phyloP scores from a whole-genome alignment of 306 rosid genomes.

The Trifolium pratense region DNA sequence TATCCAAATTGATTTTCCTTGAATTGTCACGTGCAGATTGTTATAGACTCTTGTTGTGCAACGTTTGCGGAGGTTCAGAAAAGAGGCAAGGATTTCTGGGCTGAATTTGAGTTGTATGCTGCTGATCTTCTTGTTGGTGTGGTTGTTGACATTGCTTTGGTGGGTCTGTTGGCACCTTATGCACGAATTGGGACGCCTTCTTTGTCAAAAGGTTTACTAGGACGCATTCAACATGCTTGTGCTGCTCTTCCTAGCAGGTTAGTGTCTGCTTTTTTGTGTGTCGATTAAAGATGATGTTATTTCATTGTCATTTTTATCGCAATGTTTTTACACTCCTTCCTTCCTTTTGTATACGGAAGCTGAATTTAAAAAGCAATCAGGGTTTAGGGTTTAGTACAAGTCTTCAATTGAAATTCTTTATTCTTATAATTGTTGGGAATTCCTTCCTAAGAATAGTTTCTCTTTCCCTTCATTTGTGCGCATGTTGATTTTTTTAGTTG shows the following conservation, averaged over 20 bases:
- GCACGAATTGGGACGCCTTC: constrained; percentile 84
- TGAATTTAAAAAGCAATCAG: too few relatives aligned
- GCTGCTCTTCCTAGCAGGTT: constrained; percentile 94
- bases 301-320: neutral
- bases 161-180: constrained; percentile 85
- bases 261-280: constrained; percentile 25
- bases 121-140: constrained; percentile 92
- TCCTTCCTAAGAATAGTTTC: too few relatives aligned
- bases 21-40: constrained; percentile 63
- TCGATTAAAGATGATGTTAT: neutral
- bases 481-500: too few relatives aligned
- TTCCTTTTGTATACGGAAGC: too few relatives aligned
- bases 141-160: constrained; percentile 91
- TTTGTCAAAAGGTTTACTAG: constrained; percentile 73
- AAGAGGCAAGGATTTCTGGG: constrained; percentile 92
- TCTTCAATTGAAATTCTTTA: too few relatives aligned
- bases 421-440: too few relatives aligned
- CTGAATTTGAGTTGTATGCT: constrained; percentile 86
- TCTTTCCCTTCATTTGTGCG: too few relatives aligned
- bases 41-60: constrained; percentile 93
- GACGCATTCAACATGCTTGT: constrained; percentile 72
- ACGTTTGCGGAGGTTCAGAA: constrained; percentile 93
- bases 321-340: neutral
- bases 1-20: constrained; percentile 2
- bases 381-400: too few relatives aligned